A percentile compares a stretch with the other conserved stretches of the same genome.
phyloP scores from a whole-genome alignment of 176 grass and related monocot species.

The Bolboschoenus planiculmis region DNA sequence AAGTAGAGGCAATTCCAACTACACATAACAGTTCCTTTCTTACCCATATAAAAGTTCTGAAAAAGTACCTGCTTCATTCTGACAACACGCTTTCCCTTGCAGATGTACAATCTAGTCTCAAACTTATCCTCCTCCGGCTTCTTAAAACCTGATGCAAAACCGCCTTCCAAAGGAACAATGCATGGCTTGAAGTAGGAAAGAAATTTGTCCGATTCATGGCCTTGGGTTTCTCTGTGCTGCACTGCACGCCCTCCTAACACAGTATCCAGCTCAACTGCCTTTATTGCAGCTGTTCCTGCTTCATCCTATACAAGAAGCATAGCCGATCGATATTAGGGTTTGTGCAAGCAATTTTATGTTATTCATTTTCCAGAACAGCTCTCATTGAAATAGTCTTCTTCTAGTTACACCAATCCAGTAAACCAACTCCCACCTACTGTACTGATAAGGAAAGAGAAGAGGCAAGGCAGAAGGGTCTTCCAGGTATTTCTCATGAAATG shows the following conservation, averaged over 20 bases:
- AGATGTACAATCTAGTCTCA: slow-evolving; percentile 70
- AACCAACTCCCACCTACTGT: background rate
- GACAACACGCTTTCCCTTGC: slow-evolving; percentile 86
- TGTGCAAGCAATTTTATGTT: background rate
- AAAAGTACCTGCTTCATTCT: slow-evolving; percentile 81
- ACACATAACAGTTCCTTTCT: background rate
- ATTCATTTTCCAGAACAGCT: background rate
- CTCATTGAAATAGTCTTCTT: background rate
- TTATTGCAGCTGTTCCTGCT: slow-evolving; percentile 92
- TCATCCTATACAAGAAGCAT: slow-evolving; percentile 58
- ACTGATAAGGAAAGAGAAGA: background rate
- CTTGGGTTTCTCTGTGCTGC: slow-evolving; percentile 88
- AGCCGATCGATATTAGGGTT: background rate
- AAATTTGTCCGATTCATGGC: slow-evolving; percentile 95
- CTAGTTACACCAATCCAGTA: background rate
- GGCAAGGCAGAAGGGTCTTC: background rate
- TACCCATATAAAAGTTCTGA: background rate
- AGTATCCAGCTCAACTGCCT: slow-evolving; percentile 86
- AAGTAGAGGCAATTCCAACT: background rate
- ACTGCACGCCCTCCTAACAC: slow-evolving; percentile 91
- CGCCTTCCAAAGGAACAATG: slow-evolving; percentile 96
- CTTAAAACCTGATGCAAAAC: slow-evolving; percentile 95
- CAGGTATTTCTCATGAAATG: background rate
- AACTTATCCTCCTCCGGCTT: slow-evolving; percentile 77
- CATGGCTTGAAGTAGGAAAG: slow-evolving; percentile 94